phyloP scores from a whole-genome alignment of 768 basidiomycete species.

The Collybiopsis confluens region DNA sequence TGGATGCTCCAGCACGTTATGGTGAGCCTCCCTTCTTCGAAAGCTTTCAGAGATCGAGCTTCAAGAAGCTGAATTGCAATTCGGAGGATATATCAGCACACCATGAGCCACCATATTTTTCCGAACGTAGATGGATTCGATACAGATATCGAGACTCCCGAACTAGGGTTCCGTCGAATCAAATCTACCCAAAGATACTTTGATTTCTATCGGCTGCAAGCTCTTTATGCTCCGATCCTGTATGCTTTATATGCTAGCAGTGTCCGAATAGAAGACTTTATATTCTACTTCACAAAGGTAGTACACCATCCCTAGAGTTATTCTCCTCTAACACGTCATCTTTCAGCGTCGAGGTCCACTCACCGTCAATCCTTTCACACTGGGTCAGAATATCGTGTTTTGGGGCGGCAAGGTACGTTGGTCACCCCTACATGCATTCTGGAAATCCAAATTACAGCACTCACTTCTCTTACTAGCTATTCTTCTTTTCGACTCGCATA shows the following conservation, averaged over 20 bases:
- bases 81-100: not conserved
- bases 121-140: conserved; percentile 1
- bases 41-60: not conserved
- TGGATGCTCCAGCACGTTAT: not conserved
- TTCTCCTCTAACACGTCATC: not conserved
- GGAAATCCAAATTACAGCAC: no score
- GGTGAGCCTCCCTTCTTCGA: not conserved
- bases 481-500: not conserved
- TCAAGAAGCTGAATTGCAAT: not conserved
- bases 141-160: conserved; percentile 1
- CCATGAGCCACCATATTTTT: conserved; percentile 3
- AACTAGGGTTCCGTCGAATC: conserved; percentile 1
- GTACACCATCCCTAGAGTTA: no score
- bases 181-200: not conserved
- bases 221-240: not conserved
- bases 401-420: conserved; percentile 4
- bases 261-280: not conserved
- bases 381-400: not conserved
- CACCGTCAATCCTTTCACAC: not conserved
- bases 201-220: not conserved
- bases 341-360: conserved; percentile 1
- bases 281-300: no score
- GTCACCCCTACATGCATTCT: no score
- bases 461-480: not conserved
- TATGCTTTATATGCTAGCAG: not conserved